Percentiles rank a stretch among this genome's conserved stretches.
These are phyloP conservation scores for Narthecium ossifragum DNA, from an alignment of 106 monocot genomes.

Conservation along the genomic window DNA sequence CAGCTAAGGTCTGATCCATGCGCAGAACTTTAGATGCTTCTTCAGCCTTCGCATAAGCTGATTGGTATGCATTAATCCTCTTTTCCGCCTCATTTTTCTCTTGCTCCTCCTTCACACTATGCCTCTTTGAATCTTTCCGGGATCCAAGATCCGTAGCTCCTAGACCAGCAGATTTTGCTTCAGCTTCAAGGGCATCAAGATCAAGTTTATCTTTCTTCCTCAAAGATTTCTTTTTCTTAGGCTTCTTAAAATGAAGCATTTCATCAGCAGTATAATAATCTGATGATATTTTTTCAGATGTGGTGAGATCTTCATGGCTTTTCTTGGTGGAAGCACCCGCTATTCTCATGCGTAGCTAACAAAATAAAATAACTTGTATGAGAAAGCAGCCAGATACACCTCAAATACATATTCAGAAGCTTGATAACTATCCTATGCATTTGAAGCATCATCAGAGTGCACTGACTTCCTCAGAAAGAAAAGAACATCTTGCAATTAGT, in stretches of 20 bases:
- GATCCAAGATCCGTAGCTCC: conserved; percentile 81
- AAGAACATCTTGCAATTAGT: no score
- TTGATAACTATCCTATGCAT: not conserved
- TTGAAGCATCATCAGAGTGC: no score
- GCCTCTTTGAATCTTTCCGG: conserved; percentile 52
- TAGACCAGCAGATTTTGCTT: conserved; percentile 68
- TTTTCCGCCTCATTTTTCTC: conserved; percentile 57
- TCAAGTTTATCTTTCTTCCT: conserved; percentile 90
- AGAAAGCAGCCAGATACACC: not conserved
- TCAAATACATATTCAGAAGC: not conserved
- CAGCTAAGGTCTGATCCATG: conserved; percentile 32
- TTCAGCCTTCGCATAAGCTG: conserved; percentile 82
- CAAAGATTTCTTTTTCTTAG: conserved; percentile 93
- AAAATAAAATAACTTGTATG: conserved; percentile 9
- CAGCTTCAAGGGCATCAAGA: conserved; percentile 90
- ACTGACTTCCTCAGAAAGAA: no score
- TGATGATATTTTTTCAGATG: conserved; percentile 51
- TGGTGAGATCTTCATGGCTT: conserved; percentile 53
- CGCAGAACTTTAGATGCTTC: conserved; percentile 68
- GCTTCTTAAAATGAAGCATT: conserved; percentile 96
- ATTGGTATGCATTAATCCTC: conserved; percentile 66
- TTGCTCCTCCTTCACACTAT: conserved; percentile 39
- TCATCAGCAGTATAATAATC: conserved; percentile 89
- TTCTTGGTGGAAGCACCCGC: conserved; percentile 38
- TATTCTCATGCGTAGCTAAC: conserved; percentile 75